Conservation (phyloP, 2,329 filamentous ascomycete genomes). For the Colletotrichum melonis region DNA sequence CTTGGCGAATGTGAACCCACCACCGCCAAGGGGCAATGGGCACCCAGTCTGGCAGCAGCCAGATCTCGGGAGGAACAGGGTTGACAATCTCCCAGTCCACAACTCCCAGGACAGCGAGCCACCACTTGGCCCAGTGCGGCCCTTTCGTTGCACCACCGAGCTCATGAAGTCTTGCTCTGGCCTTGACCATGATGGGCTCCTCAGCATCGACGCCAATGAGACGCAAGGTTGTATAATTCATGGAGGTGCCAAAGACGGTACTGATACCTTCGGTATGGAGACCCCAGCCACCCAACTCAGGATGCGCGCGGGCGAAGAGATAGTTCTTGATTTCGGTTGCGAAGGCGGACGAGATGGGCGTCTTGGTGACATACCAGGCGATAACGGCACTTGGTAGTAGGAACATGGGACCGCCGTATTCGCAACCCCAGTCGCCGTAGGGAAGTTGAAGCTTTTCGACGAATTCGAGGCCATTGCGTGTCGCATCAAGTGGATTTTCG, state of each 20-base stretch:
- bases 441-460: constrained; percentile 90
- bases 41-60: constrained; percentile 92
- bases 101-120: constrained; percentile 87
- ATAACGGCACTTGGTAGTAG: constrained; percentile 87
- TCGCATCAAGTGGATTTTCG: constrained; percentile 79
- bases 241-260: constrained; percentile 86
- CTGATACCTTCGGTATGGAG: constrained; percentile 95
- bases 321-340: constrained; percentile 94
- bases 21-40: constrained; percentile 92
- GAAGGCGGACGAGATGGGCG: constrained; percentile 82
- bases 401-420: constrained; percentile 98
- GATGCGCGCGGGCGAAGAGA: constrained; percentile 84
- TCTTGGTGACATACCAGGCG: constrained; percentile 89
- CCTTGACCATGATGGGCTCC: constrained; percentile 86
- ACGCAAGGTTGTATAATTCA: constrained; percentile 88
- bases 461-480: constrained; percentile 86
- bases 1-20: constrained; percentile 98
- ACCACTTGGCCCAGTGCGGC: constrained; percentile 98
- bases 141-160: constrained; percentile 85
- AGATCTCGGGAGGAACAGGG: constrained; percentile 91
- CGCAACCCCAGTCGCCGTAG: constrained; percentile 94
- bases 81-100: constrained; percentile 94
- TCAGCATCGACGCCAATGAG: constrained; percentile 86
- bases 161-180: constrained; percentile 83
- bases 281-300: constrained; percentile 95